A percentile compares a stretch with the other conserved stretches of the same genome.
These are phyloP conservation scores for Poterioochromonas sp. DNA, from an alignment of 352 stramenopile species.

Conservation along the genomic window DNA sequence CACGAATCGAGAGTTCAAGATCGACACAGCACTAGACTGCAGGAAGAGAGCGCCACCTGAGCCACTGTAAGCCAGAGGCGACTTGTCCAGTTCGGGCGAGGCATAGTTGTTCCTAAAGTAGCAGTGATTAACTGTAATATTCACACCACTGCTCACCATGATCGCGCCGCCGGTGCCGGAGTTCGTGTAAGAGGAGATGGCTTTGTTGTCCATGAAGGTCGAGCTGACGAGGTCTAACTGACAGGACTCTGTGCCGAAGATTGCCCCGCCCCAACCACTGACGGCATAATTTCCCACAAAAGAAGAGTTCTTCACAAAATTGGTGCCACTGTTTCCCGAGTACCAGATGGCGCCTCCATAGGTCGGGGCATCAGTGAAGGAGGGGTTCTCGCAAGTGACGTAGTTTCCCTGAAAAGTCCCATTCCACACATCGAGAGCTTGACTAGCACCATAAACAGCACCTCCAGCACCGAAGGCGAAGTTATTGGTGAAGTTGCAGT, in stretches of 20 bases:
- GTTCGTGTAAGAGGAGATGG: slow-evolving; percentile 7
- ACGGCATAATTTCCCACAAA: neutral
- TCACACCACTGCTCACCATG: neutral
- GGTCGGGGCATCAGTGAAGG: neutral
- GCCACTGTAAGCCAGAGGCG: slow-evolving; percentile 9
- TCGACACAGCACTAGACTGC: neutral
- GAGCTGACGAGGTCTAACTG: neutral
- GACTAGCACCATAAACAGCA: neutral
- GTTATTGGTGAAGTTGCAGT: neutral
- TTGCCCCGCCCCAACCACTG: slow-evolving; percentile 1
- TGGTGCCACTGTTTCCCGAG: neutral
- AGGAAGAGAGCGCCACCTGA: neutral
- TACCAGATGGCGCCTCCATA: slow-evolving; percentile 1
- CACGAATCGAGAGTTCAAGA: neutral
- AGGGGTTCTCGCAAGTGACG: neutral
- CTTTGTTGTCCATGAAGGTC: neutral
- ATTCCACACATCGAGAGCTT: neutral
- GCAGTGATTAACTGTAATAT: neutral
- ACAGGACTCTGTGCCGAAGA: neutral
- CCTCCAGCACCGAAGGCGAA: neutral
- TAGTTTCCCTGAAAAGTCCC: neutral
- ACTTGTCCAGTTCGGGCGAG: neutral
- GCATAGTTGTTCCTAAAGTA: neutral
- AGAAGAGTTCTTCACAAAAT: neutral
- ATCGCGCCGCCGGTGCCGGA: neutral